Conservation (phyloP, 208 protist species). For the Leishmania lainsoni region DNA sequence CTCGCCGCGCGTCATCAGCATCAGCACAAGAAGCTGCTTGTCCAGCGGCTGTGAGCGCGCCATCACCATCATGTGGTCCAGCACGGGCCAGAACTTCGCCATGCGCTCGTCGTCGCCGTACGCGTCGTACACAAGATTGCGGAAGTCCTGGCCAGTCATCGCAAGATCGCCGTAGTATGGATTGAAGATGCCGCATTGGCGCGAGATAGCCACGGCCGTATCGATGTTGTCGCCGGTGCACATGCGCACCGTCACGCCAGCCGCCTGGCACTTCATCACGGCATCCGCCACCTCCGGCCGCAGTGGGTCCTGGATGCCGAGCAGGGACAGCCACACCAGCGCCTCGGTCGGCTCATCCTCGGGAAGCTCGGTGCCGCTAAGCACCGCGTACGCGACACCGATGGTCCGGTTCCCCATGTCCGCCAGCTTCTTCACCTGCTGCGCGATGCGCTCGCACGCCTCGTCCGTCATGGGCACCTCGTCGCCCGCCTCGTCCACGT, state of each 20-base stretch:
- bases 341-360: constrained; percentile 63
- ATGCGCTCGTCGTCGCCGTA: constrained; percentile 77
- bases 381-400: constrained; percentile 65
- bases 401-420: constrained; percentile 72
- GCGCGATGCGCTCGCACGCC: too few relatives aligned
- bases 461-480: constrained; percentile 35
- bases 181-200: constrained; percentile 92
- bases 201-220: constrained; percentile 94
- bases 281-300: constrained; percentile 93
- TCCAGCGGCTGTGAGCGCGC: constrained; percentile 86
- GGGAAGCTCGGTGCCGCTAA: constrained; percentile 34
- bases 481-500: constrained; percentile 55
- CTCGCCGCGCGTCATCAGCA: constrained; percentile 80
- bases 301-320: constrained; percentile 95
- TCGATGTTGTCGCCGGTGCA: constrained; percentile 95
- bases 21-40: constrained; percentile 90
- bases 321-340: constrained; percentile 93
- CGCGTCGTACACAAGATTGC: constrained; percentile 72
- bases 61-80: constrained; percentile 87
- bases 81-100: constrained; percentile 70
- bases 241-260: constrained; percentile 96
- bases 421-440: too few relatives aligned
- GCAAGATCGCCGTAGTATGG: constrained; percentile 62
- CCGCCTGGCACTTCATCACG: constrained; percentile 90
- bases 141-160: constrained; percentile 92